Conservation (phyloP, 352 stramenopile genomes). For the Pythium rhizo-oryzae region DNA sequence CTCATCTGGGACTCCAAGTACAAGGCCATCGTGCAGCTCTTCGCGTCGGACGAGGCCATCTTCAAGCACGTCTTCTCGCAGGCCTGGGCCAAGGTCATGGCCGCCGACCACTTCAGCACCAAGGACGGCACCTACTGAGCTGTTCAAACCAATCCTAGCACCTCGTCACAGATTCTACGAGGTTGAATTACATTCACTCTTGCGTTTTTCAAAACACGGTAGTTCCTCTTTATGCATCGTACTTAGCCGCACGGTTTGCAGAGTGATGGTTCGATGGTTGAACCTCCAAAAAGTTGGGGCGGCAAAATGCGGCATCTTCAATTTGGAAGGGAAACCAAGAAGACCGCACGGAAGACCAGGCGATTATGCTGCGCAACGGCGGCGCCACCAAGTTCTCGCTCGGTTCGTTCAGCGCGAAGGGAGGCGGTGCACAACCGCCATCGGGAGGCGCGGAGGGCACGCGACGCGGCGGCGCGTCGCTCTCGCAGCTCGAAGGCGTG, state of each 20-base stretch:
- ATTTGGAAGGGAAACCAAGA: neutral
- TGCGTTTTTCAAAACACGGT: neutral
- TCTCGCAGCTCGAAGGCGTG: slow-evolving; percentile 57
- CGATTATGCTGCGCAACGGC: neutral
- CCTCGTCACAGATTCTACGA: neutral
- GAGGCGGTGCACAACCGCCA: neutral
- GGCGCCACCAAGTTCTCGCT: neutral
- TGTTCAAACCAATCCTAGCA: neutral
- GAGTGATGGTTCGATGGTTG: slow-evolving; percentile 53
- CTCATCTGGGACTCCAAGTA: slow-evolving; percentile 90
- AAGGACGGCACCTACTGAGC: slow-evolving; percentile 30
- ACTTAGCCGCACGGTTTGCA: neutral
- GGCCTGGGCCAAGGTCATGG: slow-evolving; percentile 41
- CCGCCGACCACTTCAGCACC: slow-evolving; percentile 37
- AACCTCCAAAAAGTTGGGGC: slow-evolving; percentile 26
- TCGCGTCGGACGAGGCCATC: slow-evolving; percentile 90
- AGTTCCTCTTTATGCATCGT: neutral
- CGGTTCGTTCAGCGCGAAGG: neutral
- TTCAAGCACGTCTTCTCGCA: slow-evolving; percentile 61
- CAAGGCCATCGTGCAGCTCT: slow-evolving; percentile 84
- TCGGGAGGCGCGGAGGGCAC: neutral
- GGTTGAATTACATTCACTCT: neutral
- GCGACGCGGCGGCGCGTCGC: slow-evolving; percentile 17
- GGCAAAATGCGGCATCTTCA: slow-evolving; percentile 15
- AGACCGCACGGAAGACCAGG: neutral